A percentile compares a stretch with the other conserved stretches of the same genome.
These are phyloP conservation scores for Escallonia rubra DNA, from an alignment of 129 eudicot genomes.

Conservation along the genomic window DNA sequence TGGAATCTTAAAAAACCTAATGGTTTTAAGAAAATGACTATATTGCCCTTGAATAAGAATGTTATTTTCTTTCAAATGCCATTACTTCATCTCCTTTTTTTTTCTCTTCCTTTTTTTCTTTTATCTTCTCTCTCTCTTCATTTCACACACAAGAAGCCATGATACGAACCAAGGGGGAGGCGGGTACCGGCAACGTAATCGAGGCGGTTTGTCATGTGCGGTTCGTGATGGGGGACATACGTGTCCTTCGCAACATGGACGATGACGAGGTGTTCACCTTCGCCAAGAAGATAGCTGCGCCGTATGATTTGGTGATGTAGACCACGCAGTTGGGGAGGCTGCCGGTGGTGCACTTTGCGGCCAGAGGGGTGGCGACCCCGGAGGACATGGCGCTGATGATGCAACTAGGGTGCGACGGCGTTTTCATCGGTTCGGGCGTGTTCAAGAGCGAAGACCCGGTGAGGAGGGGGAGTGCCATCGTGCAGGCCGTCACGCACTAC, in stretches of 20 bases:
- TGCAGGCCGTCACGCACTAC: constrained; percentile 50
- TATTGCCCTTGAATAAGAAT: too few species aligned
- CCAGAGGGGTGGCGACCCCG: constrained; percentile 48
- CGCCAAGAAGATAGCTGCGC: constrained; percentile 38
- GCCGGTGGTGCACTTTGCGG: constrained; percentile 53
- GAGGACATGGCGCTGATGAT: constrained; percentile 53
- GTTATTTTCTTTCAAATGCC: too few species aligned
- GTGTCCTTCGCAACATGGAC: constrained; percentile 47
- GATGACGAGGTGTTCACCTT: constrained; percentile 51
- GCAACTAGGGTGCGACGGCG: constrained; percentile 54
- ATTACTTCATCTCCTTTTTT: too few species aligned
- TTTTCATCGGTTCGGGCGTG: constrained; percentile 47
- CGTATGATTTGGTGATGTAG: constrained; percentile 50
- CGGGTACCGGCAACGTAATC: constrained; percentile 45
- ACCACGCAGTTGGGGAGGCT: constrained; percentile 46
- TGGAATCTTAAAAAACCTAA: too few species aligned
- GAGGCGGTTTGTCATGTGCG: constrained; percentile 50
- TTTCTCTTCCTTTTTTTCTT: too few species aligned
- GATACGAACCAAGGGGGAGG: constrained; percentile 47
- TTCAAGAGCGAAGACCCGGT: constrained; percentile 52
- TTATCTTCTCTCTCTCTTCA: too few species aligned
- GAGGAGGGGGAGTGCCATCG: constrained; percentile 42
- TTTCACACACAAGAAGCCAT: too few species aligned
- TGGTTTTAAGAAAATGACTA: too few species aligned
- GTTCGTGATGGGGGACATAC: constrained; percentile 41